These are phyloP conservation scores for Sungouiella blattae DNA, from an alignment of 805 yeast genomes.

Conservation along the genomic window DNA sequence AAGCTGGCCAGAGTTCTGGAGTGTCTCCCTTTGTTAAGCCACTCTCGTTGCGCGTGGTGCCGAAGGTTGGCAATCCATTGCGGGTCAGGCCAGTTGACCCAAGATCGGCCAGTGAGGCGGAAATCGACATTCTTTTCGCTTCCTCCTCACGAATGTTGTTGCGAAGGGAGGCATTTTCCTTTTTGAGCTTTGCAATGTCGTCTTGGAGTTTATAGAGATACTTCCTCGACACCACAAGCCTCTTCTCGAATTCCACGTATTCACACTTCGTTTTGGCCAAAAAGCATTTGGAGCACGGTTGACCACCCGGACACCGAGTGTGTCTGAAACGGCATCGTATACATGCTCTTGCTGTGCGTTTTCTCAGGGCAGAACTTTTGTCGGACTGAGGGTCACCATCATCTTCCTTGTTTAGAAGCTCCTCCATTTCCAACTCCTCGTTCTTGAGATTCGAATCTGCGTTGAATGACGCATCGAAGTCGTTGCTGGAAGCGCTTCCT, in stretches of 20 bases:
- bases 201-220: conserved; percentile 66
- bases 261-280: conserved; percentile 59
- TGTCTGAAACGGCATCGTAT: conserved; percentile 68
- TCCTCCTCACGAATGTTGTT: conserved; percentile 35
- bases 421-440: no score
- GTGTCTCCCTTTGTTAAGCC: not conserved
- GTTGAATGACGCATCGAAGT: no score
- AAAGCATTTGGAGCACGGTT: conserved; percentile 65
- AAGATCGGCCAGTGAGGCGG: not conserved
- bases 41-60: not conserved
- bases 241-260: conserved; percentile 67
- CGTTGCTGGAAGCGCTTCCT: no score
- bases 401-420: no score
- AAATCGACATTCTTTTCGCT: conserved; percentile 1
- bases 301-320: conserved; percentile 74
- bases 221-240: conserved; percentile 69
- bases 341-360: conserved; percentile 47
- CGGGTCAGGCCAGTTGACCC: not conserved
- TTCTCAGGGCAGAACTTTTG: conserved; percentile 12
- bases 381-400: not conserved
- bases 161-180: conserved; percentile 59
- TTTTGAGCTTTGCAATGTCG: conserved; percentile 60
- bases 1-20: not conserved
- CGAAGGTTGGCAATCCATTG: no score
- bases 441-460: no score